phyloP scores from a whole-genome alignment of 768 basidiomycete species.

The Tremella mesenterica region DNA sequence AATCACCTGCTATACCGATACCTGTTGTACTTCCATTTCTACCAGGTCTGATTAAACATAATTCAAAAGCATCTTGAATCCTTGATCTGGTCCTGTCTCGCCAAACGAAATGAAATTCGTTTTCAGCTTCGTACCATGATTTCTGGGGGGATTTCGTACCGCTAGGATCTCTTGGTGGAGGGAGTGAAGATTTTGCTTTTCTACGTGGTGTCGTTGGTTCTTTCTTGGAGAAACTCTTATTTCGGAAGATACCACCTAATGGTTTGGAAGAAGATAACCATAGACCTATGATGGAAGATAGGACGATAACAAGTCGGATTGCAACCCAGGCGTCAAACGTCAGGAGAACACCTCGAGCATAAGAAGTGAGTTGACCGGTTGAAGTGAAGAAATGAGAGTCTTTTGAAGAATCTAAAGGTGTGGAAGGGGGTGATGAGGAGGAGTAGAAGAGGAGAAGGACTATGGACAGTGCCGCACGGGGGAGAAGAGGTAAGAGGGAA shows the following conservation, averaged over 20 bases:
- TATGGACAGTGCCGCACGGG: slow-evolving; percentile 67
- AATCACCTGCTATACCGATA: background rate
- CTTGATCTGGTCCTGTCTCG: slow-evolving; percentile 60
- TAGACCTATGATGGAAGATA: slow-evolving; percentile 65
- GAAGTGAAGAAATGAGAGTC: slow-evolving; percentile 66
- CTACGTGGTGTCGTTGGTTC: slow-evolving; percentile 13
- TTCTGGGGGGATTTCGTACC: slow-evolving; percentile 23
- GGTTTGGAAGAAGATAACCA: slow-evolving; percentile 69
- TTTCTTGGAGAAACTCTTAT: background rate
- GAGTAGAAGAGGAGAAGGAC: slow-evolving; percentile 62
- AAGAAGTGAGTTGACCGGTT: slow-evolving; percentile 58
- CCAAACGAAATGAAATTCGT: slow-evolving; percentile 70
- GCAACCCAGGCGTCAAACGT: slow-evolving; percentile 74
- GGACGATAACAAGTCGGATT: slow-evolving; percentile 62
- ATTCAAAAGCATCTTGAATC: slow-evolving; percentile 70
- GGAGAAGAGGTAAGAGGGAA: slow-evolving; percentile 70
- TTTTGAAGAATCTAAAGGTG: slow-evolving; percentile 38
- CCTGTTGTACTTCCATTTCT: background rate
- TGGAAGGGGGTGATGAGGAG: slow-evolving; percentile 49
- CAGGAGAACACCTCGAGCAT: slow-evolving; percentile 68
- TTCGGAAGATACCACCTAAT: slow-evolving; percentile 62
- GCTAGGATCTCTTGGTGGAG: slow-evolving; percentile 22
- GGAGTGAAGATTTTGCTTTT: slow-evolving; percentile 2
- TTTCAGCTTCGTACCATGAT: slow-evolving; percentile 43
- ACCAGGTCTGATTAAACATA: slow-evolving; percentile 53